Base-by-base conservation (phyloP, 768 basidiomycete genomes). In the Cystofilobasidium bisporidii region DNA sequence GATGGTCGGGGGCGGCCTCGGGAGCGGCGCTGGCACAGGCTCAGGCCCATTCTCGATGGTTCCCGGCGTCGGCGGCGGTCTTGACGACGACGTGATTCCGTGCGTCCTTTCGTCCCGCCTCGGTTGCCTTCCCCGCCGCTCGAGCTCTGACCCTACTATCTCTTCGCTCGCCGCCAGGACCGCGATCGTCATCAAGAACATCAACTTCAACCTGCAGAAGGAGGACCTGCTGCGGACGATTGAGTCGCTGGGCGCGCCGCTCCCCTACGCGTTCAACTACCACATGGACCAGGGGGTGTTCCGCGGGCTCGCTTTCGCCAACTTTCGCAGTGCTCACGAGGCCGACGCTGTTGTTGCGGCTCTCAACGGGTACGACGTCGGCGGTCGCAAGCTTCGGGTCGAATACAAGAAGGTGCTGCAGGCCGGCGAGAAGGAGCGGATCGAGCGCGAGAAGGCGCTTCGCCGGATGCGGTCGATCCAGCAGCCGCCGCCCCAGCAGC, bases 351-450 rank as follows among this genome's bases (percentile, higher is more conserved):
- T 94, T 64, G 94, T 98, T 6, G 92, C 84, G 45, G 96, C 96
- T 48, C 80, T 99, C 73, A 97, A 98, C 73, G 94, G 94, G 15
- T 78, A 78, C 69, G 77, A 78, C 69, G 74, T 78, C 20, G 73
- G 73, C 47, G 96, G 96, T 28, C 89, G 96, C 73, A 98, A 97
- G 78, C 82, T 99, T 61, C 88, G 96, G 50, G 94, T 97, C 65
- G 96, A 99, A 79, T 98, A 98, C 81, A 99, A 99, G 81, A 97
- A 97, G 79, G 94, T 97, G 11, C 80, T 99, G n/a, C 93, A 97
- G 77, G 92, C 93, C 4, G 93, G 94, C 59, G 96, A 99, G 79
- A 99, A 99, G 79, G 96, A 99, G 75, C 85, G 91, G 66, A 99
- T 98, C 75, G 96, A 99, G 78, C 81, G 94, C 66, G 94, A 98